Evolutionary conservation across 2,329 filamentous ascomycete genomes (phyloP).

Genomic region (Xylariaceae sp.): DNA sequence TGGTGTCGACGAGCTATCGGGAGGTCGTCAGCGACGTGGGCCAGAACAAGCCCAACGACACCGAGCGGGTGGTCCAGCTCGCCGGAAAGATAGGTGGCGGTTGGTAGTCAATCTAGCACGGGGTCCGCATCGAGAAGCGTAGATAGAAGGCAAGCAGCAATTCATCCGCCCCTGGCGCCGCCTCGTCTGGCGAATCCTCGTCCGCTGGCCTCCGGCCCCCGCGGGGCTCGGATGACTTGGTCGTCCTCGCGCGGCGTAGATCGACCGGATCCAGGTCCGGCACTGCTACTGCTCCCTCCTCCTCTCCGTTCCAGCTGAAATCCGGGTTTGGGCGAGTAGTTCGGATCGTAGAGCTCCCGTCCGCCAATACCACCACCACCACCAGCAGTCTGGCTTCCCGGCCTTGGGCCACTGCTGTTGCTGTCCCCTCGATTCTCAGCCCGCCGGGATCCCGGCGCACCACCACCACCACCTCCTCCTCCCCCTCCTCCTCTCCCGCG

Average conservation of each 20-base stretch:
- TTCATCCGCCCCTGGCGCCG: constrained; percentile 46
- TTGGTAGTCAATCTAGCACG: constrained; percentile 52
- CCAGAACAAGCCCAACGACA: constrained; percentile 61
- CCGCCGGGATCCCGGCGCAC: constrained; percentile 27
- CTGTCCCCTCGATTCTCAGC: constrained; percentile 17
- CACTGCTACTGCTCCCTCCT: constrained; percentile 29
- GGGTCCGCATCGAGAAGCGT: constrained; percentile 8
- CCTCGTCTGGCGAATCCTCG: constrained; percentile 59
- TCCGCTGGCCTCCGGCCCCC: constrained; percentile 70
- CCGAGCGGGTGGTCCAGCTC: constrained; percentile 77
- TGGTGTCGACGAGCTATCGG: constrained; percentile 81
- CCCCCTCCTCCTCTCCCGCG: constrained; percentile 36
- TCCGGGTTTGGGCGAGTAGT: constrained; percentile 58
- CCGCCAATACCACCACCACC: too few relatives aligned
- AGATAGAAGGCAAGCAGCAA: constrained; percentile 16
- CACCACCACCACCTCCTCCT: constrained; percentile 32
- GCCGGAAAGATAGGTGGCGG: constrained; percentile 88
- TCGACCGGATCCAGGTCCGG: constrained; percentile 31
- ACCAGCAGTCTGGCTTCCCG: constrained; percentile 24
- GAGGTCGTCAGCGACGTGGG: constrained; percentile 94
- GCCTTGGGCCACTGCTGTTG: constrained; percentile 17
- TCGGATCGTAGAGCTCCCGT: constrained; percentile 71
- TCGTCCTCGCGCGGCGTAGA: constrained; percentile 51
- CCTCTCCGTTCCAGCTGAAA: constrained; percentile 37
- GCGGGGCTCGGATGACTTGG: constrained; percentile 64